Evolutionary conservation across 192 early-diverging fungal genomes (phyloP), one percentile per base, ranked within the genome.

Genomic region (Diversispora eburnea): DNA sequence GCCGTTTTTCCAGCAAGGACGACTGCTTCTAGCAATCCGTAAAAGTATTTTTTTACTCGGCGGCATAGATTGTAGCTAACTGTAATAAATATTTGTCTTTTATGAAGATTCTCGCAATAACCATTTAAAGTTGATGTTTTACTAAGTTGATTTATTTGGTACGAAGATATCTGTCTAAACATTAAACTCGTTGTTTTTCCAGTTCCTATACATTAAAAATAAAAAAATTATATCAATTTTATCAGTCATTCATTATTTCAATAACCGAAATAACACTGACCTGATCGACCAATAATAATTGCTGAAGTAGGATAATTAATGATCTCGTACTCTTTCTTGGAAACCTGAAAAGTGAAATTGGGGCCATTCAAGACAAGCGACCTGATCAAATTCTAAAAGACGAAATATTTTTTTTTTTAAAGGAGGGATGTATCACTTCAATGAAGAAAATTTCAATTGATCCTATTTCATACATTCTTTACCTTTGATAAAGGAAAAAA

Each of bases 21-120:
- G 0, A 41, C 69, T 15, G 49, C 33, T 9, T 70, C 69, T 22
- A 20, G 41, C 15, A 70, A 43, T 39, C 42, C n/a, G 17, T 70
- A n/a, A 57, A 54, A 57, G 20, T 70, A 70, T 55, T 70, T 33
- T 42, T 70, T 57, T 4, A 70, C 69, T 13, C 69, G 69, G 19
- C 8, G 3, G 19, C 69, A 54, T 6, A 70, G 42, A 25, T 55
- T 57, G 39, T 1, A 42, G 8, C 55, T 70, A 15, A 58, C 69
- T 43, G 69, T 70, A 57, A 70, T 70, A 43, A 70, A 70, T 70
- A 70, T 58, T 19, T 70, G 69, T 8, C 69, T 70, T 70, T 57
- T 70, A 33, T 70, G 17, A 4, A 9, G 57, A 70, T 45, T 3
- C 39, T 39, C 4, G 25, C 39, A 25, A 12, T 52, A 20, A 20